A percentile compares a stretch with the other conserved stretches of the same genome.
Conservation (phyloP, 2,329 filamentous ascomycete genomes). For the Plenodomus tracheiphilus region DNA sequence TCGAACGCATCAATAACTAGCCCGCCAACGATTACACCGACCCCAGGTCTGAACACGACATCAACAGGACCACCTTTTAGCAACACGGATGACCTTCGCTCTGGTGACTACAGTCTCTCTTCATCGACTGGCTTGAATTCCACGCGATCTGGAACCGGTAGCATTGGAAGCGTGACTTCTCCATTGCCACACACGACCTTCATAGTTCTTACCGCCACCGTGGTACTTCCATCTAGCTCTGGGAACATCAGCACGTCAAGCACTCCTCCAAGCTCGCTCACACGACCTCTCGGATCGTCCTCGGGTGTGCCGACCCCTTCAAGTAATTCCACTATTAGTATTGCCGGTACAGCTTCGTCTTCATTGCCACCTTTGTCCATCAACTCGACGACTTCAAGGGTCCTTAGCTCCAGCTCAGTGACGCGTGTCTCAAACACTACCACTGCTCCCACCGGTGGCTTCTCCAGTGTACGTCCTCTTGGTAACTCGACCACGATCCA, state of each 20-base stretch:
- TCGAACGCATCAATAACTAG: slow-evolving; percentile 4
- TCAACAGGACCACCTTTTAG: slow-evolving; percentile 1
- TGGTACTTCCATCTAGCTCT: not conserved
- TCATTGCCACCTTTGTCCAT: not conserved
- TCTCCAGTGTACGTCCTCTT: not conserved
- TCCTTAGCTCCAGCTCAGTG: slow-evolving; percentile 4
- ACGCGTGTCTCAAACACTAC: not conserved
- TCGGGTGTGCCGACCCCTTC: not conserved
- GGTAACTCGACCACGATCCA: not conserved
- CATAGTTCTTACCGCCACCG: not conserved
- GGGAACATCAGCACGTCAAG: not conserved
- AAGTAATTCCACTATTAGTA: not conserved
- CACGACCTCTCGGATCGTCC: not conserved
- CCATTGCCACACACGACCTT: not conserved
- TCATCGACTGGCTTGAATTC: not conserved
- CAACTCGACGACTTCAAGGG: not conserved
- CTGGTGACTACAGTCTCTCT: not conserved
- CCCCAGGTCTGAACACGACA: not conserved
- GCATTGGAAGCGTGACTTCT: not conserved
- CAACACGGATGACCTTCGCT: not conserved
- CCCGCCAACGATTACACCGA: not conserved
- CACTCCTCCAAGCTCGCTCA: not conserved
- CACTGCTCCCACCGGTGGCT: not conserved
- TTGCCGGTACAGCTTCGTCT: not conserved
- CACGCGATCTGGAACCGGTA: not conserved